These are phyloP conservation scores for Penicillium sp. DNA, from an alignment of 2,329 filamentous ascomycete genomes.

Conservation along the genomic window DNA sequence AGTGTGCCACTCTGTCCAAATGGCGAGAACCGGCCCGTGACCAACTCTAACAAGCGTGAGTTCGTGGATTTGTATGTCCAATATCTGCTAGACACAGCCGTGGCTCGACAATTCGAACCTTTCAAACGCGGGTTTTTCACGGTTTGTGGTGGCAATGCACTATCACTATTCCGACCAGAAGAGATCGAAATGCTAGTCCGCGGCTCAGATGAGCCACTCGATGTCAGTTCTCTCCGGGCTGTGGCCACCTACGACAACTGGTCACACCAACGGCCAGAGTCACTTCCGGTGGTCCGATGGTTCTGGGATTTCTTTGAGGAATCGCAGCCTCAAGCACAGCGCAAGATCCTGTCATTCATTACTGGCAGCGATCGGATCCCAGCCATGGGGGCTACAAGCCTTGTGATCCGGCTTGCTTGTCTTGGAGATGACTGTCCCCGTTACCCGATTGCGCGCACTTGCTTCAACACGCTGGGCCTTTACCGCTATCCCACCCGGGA, in stretches of 20 bases:
- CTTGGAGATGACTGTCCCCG: slow-evolving; percentile 64
- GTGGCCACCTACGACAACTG: slow-evolving; percentile 79
- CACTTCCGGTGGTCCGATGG: slow-evolving; percentile 66
- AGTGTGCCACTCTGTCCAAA: slow-evolving; percentile 63
- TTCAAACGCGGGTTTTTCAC: slow-evolving; percentile 93
- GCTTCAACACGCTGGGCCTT: slow-evolving; percentile 76
- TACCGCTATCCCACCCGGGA: slow-evolving; percentile 61
- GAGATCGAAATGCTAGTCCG: slow-evolving; percentile 83
- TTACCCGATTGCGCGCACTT: slow-evolving; percentile 79
- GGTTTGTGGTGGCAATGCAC: slow-evolving; percentile 77
- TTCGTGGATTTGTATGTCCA: slow-evolving; percentile 79
- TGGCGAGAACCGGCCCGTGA: slow-evolving; percentile 67
- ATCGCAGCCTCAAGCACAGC: slow-evolving; percentile 59
- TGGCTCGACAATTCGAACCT: slow-evolving; percentile 76
- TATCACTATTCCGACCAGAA: slow-evolving; percentile 78
- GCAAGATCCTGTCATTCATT: slow-evolving; percentile 73
- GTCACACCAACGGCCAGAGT: slow-evolving; percentile 45
- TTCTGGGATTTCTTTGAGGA: slow-evolving; percentile 76
- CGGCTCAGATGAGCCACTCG: slow-evolving; percentile 73
- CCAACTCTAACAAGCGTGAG: slow-evolving; percentile 72
- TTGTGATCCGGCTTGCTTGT: slow-evolving; percentile 67
- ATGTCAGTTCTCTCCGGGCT: slow-evolving; percentile 64
- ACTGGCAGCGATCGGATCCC: slow-evolving; percentile 86
- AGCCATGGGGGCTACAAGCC: slow-evolving; percentile 71
- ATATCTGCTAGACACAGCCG: slow-evolving; percentile 67